Conservation (phyloP, 257 asterid species). For the Capsicum pubescens region DNA sequence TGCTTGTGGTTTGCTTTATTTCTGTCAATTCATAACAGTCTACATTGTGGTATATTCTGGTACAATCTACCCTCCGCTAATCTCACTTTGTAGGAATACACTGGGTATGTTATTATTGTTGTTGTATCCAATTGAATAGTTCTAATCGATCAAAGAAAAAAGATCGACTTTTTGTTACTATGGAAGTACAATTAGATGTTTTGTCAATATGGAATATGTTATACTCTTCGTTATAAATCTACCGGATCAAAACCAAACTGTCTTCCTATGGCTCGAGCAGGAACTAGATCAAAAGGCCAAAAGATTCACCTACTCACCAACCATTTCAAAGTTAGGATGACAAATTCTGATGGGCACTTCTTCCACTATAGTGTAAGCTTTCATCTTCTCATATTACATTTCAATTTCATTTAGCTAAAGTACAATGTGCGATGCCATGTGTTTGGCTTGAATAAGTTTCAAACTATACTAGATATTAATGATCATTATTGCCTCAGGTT, state of each 20-base stretch:
- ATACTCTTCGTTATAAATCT: not conserved
- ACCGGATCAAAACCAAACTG: constrained; percentile 32
- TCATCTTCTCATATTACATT: not conserved
- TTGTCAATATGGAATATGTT: no score
- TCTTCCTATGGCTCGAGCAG: constrained; percentile 57
- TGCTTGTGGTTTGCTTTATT: no score
- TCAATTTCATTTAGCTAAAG: not conserved
- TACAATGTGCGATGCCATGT: not conserved
- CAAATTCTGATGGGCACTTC: constrained; percentile 50
- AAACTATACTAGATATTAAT: not conserved
- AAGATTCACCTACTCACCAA: constrained; percentile 50
- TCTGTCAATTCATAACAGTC: no score
- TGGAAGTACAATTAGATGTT: no score
- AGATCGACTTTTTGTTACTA: no score
- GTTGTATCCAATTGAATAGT: no score
- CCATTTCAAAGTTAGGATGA: constrained; percentile 58
- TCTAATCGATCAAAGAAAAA: no score
- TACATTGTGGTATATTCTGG: no score
- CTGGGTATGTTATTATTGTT: no score
- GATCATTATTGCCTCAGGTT: constrained; percentile 47
- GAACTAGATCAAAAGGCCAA: constrained; percentile 49
- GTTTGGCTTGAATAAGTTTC: not conserved
- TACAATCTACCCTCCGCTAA: no score
- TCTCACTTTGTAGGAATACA: no score
- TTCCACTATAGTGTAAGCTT: constrained; percentile 65